These are phyloP conservation scores for Plantago major DNA, from an alignment of 257 asterid species.

Conservation along the genomic window DNA sequence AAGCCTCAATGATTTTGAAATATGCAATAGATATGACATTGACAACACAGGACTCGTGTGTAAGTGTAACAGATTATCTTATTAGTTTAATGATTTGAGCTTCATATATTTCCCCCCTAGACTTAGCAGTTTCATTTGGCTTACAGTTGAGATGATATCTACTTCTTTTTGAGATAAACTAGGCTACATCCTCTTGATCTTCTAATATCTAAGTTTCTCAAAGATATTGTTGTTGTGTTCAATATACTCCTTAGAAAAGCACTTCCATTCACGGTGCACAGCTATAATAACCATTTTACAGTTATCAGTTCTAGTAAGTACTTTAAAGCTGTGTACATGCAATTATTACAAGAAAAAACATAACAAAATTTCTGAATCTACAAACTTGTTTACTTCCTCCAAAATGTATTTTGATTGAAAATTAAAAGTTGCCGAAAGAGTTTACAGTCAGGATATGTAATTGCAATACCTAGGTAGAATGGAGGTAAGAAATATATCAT, in stretches of 20 bases:
- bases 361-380: too few species aligned
- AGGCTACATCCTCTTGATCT: neutral
- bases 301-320: neutral
- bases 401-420: too few species aligned
- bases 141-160: neutral
- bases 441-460: too few species aligned
- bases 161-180: neutral
- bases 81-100: conserved; percentile 3
- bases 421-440: too few species aligned
- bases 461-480: too few species aligned
- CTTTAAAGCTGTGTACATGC: neutral
- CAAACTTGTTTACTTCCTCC: too few species aligned
- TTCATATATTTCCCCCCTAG: conserved; percentile 2
- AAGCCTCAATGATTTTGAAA: conserved; percentile 67
- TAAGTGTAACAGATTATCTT: conserved; percentile 33
- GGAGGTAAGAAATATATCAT: too few species aligned
- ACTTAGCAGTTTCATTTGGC: conserved; percentile 3
- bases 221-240: conserved; percentile 1
- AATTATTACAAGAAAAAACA: neutral
- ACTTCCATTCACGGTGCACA: neutral
- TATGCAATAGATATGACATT: conserved; percentile 61
- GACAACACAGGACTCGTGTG: conserved; percentile 91
- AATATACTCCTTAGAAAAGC: neutral
- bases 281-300: neutral
- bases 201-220: conserved; percentile 1